A percentile compares a stretch with the other conserved stretches of the same genome.
Conservation (phyloP, 495 filamentous ascomycete species). For the Cladorrhinum samala region DNA sequence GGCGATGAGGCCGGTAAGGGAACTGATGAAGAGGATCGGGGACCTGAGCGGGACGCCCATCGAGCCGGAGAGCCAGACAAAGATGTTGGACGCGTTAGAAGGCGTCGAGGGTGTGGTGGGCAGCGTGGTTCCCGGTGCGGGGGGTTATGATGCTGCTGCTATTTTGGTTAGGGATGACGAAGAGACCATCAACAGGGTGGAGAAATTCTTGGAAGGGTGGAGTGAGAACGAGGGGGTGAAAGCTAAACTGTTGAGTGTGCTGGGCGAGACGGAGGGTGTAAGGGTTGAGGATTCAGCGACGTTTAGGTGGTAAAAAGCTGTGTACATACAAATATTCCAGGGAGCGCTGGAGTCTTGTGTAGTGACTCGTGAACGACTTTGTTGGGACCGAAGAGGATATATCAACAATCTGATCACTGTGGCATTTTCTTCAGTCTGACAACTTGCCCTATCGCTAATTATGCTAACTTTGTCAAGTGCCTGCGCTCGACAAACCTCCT, state of each 20-base stretch:
- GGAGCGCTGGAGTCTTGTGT: too few relatives aligned
- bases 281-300: constrained; percentile 55
- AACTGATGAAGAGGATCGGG: constrained; percentile 70
- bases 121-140: constrained; percentile 89
- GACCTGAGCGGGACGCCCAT: constrained; percentile 71
- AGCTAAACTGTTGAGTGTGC: constrained; percentile 71
- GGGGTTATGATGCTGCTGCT: constrained; percentile 87
- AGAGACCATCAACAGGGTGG: constrained; percentile 56
- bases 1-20: constrained; percentile 38
- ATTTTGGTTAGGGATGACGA: constrained; percentile 71
- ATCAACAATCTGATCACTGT: too few relatives aligned
- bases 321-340: too few relatives aligned
- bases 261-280: constrained; percentile 83
- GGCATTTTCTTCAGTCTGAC: not conserved
- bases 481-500: not conserved
- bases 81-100: constrained; percentile 69
- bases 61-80: constrained; percentile 80
- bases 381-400: too few relatives aligned
- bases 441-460: not conserved
- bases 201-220: constrained; percentile 59
- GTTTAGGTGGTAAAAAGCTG: constrained; percentile 59
- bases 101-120: constrained; percentile 74
- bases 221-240: constrained; percentile 59
- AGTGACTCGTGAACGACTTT: not conserved
- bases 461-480: not conserved